phyloP scores from a whole-genome alignment of 805 yeast genomes.

The Myxozyma neotropica region DNA sequence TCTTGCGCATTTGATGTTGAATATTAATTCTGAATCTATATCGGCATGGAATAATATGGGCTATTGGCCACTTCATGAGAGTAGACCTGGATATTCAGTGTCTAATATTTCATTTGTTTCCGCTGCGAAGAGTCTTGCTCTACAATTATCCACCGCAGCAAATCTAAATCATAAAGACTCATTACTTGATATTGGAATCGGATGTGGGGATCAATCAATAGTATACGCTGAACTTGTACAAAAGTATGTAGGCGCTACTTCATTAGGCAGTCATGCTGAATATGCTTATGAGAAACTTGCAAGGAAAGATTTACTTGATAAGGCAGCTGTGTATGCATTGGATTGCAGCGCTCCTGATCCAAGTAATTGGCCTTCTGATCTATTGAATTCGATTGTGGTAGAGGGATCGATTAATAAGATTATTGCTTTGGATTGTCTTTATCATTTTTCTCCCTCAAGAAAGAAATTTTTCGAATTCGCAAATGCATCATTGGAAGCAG shows the following conservation, averaged over 20 bases:
- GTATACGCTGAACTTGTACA: slow-evolving; percentile 19
- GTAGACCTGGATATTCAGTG: too few species aligned
- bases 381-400: slow-evolving; percentile 3
- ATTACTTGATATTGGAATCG: slow-evolving; percentile 28
- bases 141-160: slow-evolving; percentile 17
- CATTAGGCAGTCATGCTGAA: slow-evolving; percentile 13
- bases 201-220: slow-evolving; percentile 32
- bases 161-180: slow-evolving; percentile 6
- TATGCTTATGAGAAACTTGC: slow-evolving; percentile 4
- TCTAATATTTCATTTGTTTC: background rate
- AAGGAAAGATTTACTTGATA: background rate
- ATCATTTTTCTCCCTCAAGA: slow-evolving; percentile 25
- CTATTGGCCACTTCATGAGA: slow-evolving; percentile 14
- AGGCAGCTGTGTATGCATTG: slow-evolving; percentile 3
- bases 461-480: slow-evolving; percentile 14
- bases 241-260: slow-evolving; percentile 25
- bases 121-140: slow-evolving; percentile 17
- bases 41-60: slow-evolving; percentile 34
- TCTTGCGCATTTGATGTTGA: slow-evolving; percentile 29
- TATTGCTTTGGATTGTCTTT: slow-evolving; percentile 28
- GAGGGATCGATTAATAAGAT: slow-evolving; percentile 17
- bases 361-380: slow-evolving; percentile 17
- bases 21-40: slow-evolving; percentile 10
- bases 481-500: slow-evolving; percentile 14
- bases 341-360: slow-evolving; percentile 18